Percentiles rank a stretch among this genome's conserved stretches.
Evolutionary conservation across 192 early-diverging fungal species (phyloP).

Genomic region (Paraglomus occultum): DNA sequence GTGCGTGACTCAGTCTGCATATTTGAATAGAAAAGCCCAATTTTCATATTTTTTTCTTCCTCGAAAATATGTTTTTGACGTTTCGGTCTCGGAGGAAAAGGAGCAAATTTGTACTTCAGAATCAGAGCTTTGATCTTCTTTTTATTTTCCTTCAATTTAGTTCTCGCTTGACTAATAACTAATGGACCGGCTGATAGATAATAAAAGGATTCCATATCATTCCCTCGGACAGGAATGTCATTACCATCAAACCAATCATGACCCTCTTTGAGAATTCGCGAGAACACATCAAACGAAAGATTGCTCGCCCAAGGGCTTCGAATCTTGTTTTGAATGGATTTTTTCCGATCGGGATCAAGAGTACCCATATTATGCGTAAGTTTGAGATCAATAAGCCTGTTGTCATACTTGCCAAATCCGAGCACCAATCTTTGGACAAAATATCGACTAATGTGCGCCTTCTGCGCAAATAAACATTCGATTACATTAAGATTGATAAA

Average conservation of each 20-base stretch:
- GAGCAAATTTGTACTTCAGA: not conserved
- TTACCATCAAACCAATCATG: not conserved
- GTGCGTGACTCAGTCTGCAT: not conserved
- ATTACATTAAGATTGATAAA: not conserved
- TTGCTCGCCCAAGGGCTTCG: not conserved
- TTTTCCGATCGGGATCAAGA: not conserved
- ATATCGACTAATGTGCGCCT: not conserved
- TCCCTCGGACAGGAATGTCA: not conserved
- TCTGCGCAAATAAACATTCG: not conserved
- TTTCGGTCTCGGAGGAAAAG: constrained; percentile 10
- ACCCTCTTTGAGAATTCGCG: not conserved
- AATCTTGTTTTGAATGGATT: not conserved
- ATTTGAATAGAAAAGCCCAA: no score
- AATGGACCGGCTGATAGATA: not conserved
- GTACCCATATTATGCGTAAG: constrained; percentile 6
- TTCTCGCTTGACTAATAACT: not conserved
- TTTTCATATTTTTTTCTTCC: no score
- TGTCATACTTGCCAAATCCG: constrained; percentile 9
- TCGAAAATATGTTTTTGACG: not conserved
- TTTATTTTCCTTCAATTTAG: not conserved
- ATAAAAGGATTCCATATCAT: constrained; percentile 24
- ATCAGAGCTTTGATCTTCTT: constrained; percentile 1
- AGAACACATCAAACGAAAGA: not conserved
- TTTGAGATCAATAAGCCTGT: not conserved
- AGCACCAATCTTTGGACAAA: constrained; percentile 14